These are phyloP conservation scores for Acrocalymma vagum DNA, from an alignment of 2,329 filamentous ascomycete genomes.

Conservation along the genomic window DNA sequence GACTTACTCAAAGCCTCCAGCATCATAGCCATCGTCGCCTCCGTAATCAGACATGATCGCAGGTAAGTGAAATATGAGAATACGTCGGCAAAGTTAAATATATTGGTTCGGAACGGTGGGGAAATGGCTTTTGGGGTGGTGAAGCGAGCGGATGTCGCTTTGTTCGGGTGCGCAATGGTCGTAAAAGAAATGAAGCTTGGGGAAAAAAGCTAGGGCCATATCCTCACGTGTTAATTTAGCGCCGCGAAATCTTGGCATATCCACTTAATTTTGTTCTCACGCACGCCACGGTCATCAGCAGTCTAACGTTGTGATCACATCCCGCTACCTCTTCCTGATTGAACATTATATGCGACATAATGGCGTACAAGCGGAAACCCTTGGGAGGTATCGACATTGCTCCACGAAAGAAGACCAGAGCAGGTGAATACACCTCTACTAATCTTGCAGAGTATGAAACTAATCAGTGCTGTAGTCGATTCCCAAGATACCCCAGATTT, in stretches of 20 bases:
- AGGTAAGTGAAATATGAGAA: slow-evolving; percentile 1
- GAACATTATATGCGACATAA: slow-evolving; percentile 13
- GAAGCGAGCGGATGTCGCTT: slow-evolving; percentile 13
- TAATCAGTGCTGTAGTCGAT: too few relatives aligned
- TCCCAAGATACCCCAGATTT: too few relatives aligned
- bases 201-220: slow-evolving; percentile 24
- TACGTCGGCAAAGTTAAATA: background rate
- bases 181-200: slow-evolving; percentile 23
- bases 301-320: slow-evolving; percentile 3
- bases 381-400: slow-evolving; percentile 9
- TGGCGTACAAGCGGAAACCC: slow-evolving; percentile 39
- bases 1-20: slow-evolving; percentile 41
- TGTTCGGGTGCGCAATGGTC: slow-evolving; percentile 4
- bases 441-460: too few relatives aligned
- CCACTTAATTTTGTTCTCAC: slow-evolving; percentile 19
- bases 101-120: background rate
- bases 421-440: slow-evolving; percentile 21
- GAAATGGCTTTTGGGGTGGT: slow-evolving; percentile 3
- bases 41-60: slow-evolving; percentile 56
- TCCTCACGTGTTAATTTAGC: slow-evolving; percentile 22
- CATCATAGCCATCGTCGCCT: slow-evolving; percentile 49
- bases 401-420: slow-evolving; percentile 34
- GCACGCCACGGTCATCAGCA: slow-evolving; percentile 9
- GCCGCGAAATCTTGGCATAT: slow-evolving; percentile 26
- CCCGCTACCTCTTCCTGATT: slow-evolving; percentile 16